Conservation (phyloP, 2,329 filamentous ascomycete species). For the Monilinia polystroma region DNA sequence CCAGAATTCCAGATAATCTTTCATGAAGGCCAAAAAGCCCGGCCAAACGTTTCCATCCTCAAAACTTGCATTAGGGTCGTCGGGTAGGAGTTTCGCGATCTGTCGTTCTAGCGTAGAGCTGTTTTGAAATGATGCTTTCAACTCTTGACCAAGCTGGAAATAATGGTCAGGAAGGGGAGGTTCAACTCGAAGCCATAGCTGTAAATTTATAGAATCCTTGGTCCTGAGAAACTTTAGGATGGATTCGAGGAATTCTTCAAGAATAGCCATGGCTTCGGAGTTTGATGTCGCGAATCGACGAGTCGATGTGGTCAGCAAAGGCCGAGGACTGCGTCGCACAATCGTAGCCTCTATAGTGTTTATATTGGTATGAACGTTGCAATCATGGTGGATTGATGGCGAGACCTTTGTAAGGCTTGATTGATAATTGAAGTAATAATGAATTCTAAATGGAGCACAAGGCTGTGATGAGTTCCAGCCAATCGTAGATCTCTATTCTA, state of each 20-base stretch:
- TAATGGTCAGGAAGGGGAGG: constrained; percentile 68
- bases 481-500: not conserved
- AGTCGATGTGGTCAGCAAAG: not conserved
- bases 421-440: not conserved
- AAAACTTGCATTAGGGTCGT: constrained; percentile 62
- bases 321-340: not conserved
- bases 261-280: constrained; percentile 53
- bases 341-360: not conserved
- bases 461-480: constrained; percentile 1
- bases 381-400: not conserved
- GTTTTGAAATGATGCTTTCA: constrained; percentile 56
- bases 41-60: constrained; percentile 69
- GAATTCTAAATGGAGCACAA: not conserved
- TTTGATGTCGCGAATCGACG: not conserved
- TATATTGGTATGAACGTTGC: not conserved
- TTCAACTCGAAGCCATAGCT: constrained; percentile 72
- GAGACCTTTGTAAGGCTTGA: not conserved
- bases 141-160: constrained; percentile 63
- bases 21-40: constrained; percentile 75
- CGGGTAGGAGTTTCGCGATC: constrained; percentile 63
- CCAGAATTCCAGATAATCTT: constrained; percentile 77
- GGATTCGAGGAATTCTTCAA: constrained; percentile 66
- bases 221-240: constrained; percentile 61
- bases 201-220: constrained; percentile 64
- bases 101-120: constrained; percentile 58